Base-by-base conservation (phyloP, 2,329 filamentous ascomycete species). In the Fonsecaea nubica region DNA sequence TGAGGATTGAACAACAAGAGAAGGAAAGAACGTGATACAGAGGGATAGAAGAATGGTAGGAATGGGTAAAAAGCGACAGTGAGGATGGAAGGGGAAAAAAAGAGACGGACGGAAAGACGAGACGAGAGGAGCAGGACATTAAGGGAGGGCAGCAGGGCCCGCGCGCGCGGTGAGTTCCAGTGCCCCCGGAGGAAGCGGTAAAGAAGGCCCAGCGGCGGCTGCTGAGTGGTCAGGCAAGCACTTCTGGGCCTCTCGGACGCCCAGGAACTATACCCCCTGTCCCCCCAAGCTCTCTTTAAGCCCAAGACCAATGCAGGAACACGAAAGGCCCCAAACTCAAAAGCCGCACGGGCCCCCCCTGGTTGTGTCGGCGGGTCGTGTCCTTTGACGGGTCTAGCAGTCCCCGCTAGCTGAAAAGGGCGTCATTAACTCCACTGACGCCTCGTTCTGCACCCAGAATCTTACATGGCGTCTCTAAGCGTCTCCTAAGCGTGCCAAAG, bases 11-110 rank as follows among this genome's bases (percentile, higher is more conserved):
- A 58, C 58, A 64, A 70, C 66, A 66, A 69, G 72, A 75, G 45
- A 72, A 74, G 72, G 69, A 73, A 73, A 69, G 68, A 71, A 72
- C 61, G 66, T 69, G 61, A 71, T 69, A 72, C 72, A 70, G 66
- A 73, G 74, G 75, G 64, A 67, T 67, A 68, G 65, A 61, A 65
- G 67, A 71, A 70, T 60, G 69, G 72, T 9, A 61, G 42, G 72
- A 68, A 68, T 67, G 74, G 72, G 45, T 13, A 21, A 64, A 67
- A 62, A 65, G 65, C 69, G 72, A 69, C 69, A 61, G 66, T 68
- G 72, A 73, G 74, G 74, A 77, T 73, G 71, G 73, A 40, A 38
- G 60, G 58, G 48, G 45, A 50, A 50, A 69, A 71, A 71, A 66
- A 66, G 67, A 70, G 68, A 72, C 25, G 25, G 70, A 71, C 8